These are phyloP conservation scores for Atkinsonella hypoxylon DNA, from an alignment of 2,329 filamentous ascomycete genomes.

Conservation along the genomic window DNA sequence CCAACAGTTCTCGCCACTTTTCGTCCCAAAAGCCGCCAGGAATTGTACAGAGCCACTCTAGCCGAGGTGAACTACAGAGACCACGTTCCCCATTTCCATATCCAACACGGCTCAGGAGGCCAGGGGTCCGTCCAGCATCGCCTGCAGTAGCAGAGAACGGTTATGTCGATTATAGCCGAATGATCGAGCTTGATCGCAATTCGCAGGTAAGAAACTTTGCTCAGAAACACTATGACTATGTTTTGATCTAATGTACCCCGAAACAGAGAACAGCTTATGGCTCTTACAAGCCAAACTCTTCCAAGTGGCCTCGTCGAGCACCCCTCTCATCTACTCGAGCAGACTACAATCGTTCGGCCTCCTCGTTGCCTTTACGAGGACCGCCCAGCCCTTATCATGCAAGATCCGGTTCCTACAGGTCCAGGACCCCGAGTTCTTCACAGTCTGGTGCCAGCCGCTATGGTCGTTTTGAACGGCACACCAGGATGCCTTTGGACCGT, in stretches of 20 bases:
- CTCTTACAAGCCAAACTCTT: slow-evolving; percentile 26
- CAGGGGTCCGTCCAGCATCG: slow-evolving; percentile 36
- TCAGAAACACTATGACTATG: neutral
- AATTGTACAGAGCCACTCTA: slow-evolving; percentile 35
- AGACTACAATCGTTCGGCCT: slow-evolving; percentile 29
- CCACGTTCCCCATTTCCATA: slow-evolving; percentile 48
- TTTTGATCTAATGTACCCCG: neutral
- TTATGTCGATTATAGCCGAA: slow-evolving; percentile 35
- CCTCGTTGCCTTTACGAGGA: slow-evolving; percentile 23
- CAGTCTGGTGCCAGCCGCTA: slow-evolving; percentile 13
- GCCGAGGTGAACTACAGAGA: slow-evolving; percentile 31
- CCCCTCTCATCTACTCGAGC: slow-evolving; percentile 27
- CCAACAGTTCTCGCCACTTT: slow-evolving; percentile 33
- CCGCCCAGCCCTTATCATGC: slow-evolving; percentile 16
- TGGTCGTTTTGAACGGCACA: slow-evolving; percentile 18
- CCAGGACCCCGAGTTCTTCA: slow-evolving; percentile 26
- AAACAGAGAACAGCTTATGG: slow-evolving; percentile 33
- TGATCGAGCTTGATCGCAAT: slow-evolving; percentile 36
- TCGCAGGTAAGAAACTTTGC: slow-evolving; percentile 27
- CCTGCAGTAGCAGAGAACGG: slow-evolving; percentile 37
- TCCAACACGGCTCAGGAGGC: slow-evolving; percentile 43
- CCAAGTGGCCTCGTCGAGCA: slow-evolving; percentile 22
- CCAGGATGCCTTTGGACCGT: slow-evolving; percentile 24
- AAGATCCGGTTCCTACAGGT: slow-evolving; percentile 12
- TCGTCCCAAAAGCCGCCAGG: slow-evolving; percentile 35